Evolutionary conservation across 225 moss, liverwort and hornwort species (phyloP).

Genomic region (Marchantia paleacea): DNA sequence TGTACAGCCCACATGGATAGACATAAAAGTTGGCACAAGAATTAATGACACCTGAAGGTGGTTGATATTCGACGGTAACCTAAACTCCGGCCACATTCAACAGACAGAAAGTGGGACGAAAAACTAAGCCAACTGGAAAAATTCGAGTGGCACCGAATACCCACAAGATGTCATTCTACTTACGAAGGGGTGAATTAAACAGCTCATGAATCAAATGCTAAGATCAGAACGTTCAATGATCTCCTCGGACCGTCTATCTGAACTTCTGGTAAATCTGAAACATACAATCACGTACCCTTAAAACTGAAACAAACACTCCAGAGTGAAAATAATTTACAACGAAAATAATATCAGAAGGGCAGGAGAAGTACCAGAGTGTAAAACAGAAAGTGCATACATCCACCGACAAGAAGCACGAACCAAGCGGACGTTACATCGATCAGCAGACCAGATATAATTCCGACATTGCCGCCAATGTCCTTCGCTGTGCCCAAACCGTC

Average conservation of each 20-base stretch:
- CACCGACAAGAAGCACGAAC: constrained; percentile 96
- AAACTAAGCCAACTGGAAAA: neutral
- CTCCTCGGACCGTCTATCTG: neutral
- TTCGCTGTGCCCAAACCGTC: constrained; percentile 92
- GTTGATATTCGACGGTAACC: neutral
- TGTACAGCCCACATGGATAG: neutral
- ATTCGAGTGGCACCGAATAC: neutral
- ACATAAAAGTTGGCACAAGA: no score
- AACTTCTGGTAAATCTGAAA: neutral
- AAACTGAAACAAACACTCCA: no score
- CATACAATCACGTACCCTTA: neutral
- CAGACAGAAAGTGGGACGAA: neutral
- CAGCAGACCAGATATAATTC: constrained; percentile 89
- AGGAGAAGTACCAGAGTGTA: constrained; percentile 65
- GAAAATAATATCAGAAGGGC: neutral
- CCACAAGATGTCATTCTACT: neutral
- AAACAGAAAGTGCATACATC: constrained; percentile 79
- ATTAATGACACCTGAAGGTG: no score
- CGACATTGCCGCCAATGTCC: constrained; percentile 96
- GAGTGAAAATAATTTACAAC: neutral
- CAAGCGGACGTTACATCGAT: constrained; percentile 93
- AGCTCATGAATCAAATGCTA: neutral
- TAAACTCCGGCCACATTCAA: neutral
- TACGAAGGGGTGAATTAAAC: neutral
- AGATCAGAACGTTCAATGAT: neutral